phyloP scores from a whole-genome alignment of 306 rosid genomes.

The Acacia acuminata region DNA sequence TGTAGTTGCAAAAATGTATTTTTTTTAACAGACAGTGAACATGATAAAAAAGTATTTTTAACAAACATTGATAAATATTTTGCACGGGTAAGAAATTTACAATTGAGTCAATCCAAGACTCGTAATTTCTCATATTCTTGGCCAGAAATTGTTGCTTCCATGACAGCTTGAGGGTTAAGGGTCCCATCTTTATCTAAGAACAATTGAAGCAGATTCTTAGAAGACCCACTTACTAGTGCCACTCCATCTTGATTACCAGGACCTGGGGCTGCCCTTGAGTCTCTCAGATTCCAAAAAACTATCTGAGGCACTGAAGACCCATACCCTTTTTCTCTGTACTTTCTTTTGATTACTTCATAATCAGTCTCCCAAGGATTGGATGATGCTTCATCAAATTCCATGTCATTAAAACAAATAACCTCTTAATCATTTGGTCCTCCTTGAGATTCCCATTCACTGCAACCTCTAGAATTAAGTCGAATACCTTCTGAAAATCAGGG shows the following conservation, averaged over 20 bases:
- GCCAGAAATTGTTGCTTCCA: no score
- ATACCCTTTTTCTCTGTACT: conserved; percentile 44
- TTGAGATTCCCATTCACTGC: conserved; percentile 61
- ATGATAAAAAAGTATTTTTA: no score
- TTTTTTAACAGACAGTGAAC: neutral
- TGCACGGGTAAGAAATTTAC: neutral
- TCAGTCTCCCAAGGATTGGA: conserved; percentile 62
- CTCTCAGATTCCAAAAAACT: conserved; percentile 73
- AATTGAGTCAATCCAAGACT: conserved; percentile 38
- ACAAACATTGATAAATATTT: no score
- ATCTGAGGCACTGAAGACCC: conserved; percentile 55
- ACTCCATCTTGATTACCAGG: no score
- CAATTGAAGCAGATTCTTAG: no score
- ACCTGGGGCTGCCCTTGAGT: conserved; percentile 58
- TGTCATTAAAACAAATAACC: conserved; percentile 67
- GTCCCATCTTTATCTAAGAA: no score
- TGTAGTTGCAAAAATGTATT: no score
- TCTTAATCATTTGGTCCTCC: conserved; percentile 64
- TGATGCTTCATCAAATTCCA: conserved; percentile 71
- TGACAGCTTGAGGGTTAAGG: no score
- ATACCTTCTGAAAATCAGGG: conserved; percentile 69
- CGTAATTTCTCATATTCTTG: conserved; percentile 44
- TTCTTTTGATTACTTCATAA: conserved; percentile 47
- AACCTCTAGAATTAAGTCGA: conserved; percentile 53
- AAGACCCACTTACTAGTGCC: no score